A percentile compares a stretch with the other conserved stretches of the same genome.
These are phyloP conservation scores for Lichtheimia corymbifera DNA, from an alignment of 371 early-diverging fungal species.

Conservation along the genomic window DNA sequence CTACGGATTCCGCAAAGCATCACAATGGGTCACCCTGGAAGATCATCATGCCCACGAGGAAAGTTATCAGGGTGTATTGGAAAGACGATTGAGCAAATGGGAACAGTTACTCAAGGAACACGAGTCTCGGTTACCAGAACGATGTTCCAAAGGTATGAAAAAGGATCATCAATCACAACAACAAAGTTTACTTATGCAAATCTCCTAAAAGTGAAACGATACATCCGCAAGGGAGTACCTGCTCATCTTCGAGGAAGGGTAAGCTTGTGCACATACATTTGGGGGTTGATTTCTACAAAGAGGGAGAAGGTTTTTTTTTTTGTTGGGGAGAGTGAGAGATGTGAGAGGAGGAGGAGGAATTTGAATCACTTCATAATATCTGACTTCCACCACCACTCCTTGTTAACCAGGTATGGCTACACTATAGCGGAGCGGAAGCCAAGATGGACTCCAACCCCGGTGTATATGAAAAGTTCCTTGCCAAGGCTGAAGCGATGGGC, in stretches of 20 bases:
- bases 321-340: too few species aligned
- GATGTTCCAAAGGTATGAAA: conserved; percentile 48
- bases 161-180: not conserved
- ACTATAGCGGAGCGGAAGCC: conserved; percentile 74
- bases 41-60: conserved; percentile 52
- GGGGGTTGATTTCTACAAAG: too few species aligned
- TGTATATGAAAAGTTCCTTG: conserved; percentile 54
- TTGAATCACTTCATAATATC: not conserved
- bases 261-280: conserved; percentile 11
- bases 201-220: conserved; percentile 57
- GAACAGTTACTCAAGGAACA: conserved; percentile 50
- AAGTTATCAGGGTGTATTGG: conserved; percentile 50
- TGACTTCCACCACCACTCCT: not conserved
- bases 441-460: conserved; percentile 60
- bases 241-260: conserved; percentile 64
- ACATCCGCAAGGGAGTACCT: conserved; percentile 80
- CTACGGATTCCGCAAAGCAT: conserved; percentile 61
- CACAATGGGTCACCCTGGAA: conserved; percentile 52
- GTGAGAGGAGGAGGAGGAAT: too few species aligned
- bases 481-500: conserved; percentile 51
- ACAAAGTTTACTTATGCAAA: not conserved
- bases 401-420: conserved; percentile 64
- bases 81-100: conserved; percentile 55
- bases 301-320: too few species aligned
- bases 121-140: conserved; percentile 47